A percentile compares a stretch with the other conserved stretches of the same genome.
These are phyloP conservation scores for Eimeria necatrix DNA, from an alignment of 169 alveolate species.

Conservation along the genomic window DNA sequence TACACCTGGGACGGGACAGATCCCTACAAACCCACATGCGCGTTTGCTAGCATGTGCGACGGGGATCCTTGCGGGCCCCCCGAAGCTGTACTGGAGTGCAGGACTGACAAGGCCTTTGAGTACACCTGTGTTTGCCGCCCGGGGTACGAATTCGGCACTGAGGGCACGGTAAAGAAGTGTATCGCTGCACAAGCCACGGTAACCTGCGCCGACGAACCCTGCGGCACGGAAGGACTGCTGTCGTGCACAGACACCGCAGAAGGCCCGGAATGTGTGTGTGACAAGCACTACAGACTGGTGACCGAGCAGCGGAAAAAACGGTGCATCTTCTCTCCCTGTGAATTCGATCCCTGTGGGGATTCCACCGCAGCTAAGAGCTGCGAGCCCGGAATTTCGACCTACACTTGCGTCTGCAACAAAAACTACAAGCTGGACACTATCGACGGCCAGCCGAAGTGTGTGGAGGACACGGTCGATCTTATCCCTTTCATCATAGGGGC, in stretches of 20 bases:
- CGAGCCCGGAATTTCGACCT: constrained; percentile 38
- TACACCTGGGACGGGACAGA: constrained; percentile 59
- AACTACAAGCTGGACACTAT: constrained; percentile 36
- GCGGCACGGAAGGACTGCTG: constrained; percentile 64
- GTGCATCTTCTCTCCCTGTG: constrained; percentile 52
- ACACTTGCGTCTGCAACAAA: constrained; percentile 51
- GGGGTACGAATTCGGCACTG: constrained; percentile 44
- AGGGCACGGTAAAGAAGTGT: not conserved
- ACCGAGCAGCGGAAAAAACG: constrained; percentile 22
- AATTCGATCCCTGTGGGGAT: constrained; percentile 51
- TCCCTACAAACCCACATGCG: constrained; percentile 23
- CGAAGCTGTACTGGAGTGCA: constrained; percentile 65
- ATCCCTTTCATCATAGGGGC: constrained; percentile 30
- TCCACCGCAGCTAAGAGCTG: constrained; percentile 24
- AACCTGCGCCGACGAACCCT: constrained; percentile 28
- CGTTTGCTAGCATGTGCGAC: not conserved
- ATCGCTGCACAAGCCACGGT: not conserved
- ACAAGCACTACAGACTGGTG: constrained; percentile 22
- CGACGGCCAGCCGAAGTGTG: constrained; percentile 58
- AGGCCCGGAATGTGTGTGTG: constrained; percentile 50
- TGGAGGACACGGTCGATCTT: not conserved
- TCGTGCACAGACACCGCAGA: constrained; percentile 30
- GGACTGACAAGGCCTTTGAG: constrained; percentile 39
- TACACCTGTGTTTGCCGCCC: constrained; percentile 53
- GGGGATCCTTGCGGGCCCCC: constrained; percentile 55